Evolutionary conservation across 805 yeast genomes (phyloP).

Genomic region (Wickerhamiella galacta): DNA sequence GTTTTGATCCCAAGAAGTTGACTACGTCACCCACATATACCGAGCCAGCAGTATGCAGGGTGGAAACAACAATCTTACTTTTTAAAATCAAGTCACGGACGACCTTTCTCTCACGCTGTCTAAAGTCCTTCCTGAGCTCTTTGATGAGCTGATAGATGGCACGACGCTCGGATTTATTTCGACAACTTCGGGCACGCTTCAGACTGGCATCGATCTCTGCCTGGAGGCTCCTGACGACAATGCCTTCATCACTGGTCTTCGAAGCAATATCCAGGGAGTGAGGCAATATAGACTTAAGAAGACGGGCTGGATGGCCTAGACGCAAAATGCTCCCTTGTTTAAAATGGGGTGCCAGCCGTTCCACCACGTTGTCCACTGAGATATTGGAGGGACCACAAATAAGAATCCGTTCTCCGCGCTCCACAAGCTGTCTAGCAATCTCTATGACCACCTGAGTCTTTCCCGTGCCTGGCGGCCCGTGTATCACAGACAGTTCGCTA

Average conservation of each 20-base stretch:
- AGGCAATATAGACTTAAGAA: conserved; percentile 39
- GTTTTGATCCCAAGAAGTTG: conserved; percentile 14
- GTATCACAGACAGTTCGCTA: conserved; percentile 38
- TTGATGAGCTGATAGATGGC: conserved; percentile 46
- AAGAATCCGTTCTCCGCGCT: conserved; percentile 38
- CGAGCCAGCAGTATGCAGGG: conserved; percentile 79
- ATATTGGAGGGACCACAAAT: conserved; percentile 93
- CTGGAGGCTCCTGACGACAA: conserved; percentile 48
- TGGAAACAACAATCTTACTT: conserved; percentile 59
- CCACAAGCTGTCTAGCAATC: conserved; percentile 52
- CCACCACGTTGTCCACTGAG: conserved; percentile 80
- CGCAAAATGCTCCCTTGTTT: conserved; percentile 43
- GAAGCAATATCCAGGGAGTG: conserved; percentile 68
- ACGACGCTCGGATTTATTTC: conserved; percentile 12
- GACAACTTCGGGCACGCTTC: conserved; percentile 42
- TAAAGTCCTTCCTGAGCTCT: conserved; percentile 50
- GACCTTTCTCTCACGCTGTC: conserved; percentile 46
- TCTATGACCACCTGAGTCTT: conserved; percentile 77
- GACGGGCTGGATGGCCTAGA: conserved; percentile 87
- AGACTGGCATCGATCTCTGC: conserved; percentile 46
- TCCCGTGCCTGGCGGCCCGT: conserved; percentile 77
- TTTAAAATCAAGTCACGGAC: conserved; percentile 38
- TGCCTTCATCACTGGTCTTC: conserved; percentile 39
- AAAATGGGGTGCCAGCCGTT: conserved; percentile 37
- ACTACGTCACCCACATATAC: conserved; percentile 45